Base-by-base conservation (phyloP, 306 rosid species). In the Malus asiatica region DNA sequence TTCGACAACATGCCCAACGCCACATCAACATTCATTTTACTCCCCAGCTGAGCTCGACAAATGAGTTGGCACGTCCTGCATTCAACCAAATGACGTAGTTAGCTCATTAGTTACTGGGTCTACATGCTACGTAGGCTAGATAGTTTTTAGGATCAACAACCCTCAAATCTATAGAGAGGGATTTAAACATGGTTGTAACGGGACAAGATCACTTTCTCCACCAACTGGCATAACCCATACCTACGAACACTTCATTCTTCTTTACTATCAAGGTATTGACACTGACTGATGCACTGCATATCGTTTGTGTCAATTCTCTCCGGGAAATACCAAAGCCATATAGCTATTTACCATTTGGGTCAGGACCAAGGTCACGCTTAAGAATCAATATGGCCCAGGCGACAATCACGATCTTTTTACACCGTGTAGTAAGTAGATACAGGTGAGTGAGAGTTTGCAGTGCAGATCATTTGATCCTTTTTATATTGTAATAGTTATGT, bases 291-390 rank as follows among this genome's bases (percentile, higher is more conserved):
- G 15, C 32, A 14, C 5, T 57, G 45, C 68, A 18, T 4, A 30
- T 19, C 45, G 33, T 23, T 58, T 52, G 64, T 42, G 45, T 55
- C 45, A 63, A 0, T 10, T 70, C 30, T 67, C 19, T 76, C 71
- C 92, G 86, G 91, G 90, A 84, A 84, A 84, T 77, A 81, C 89
- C 80, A 77, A 91, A 86, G 89, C 92, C 97, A 25, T 87, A 83
- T 83, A 87, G 84, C 80, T 88, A 78, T 77, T 80, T 86, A 55
- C 92, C 94, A 72, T 91, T 87, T 71, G 97, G 94, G 61, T 78
- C 90, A 66, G 94, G 97, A 74, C 87, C 92, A 11, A 86, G 97
- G 82, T 87, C 93, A 48, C 87, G 97, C 82, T 77, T 89, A n/a
- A 90, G 96, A 66, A 87, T 81, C 27, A 91, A 89, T 63, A 84